Conservation (phyloP, 139 green algal genomes). For the Mychonastes homosphaera region DNA sequence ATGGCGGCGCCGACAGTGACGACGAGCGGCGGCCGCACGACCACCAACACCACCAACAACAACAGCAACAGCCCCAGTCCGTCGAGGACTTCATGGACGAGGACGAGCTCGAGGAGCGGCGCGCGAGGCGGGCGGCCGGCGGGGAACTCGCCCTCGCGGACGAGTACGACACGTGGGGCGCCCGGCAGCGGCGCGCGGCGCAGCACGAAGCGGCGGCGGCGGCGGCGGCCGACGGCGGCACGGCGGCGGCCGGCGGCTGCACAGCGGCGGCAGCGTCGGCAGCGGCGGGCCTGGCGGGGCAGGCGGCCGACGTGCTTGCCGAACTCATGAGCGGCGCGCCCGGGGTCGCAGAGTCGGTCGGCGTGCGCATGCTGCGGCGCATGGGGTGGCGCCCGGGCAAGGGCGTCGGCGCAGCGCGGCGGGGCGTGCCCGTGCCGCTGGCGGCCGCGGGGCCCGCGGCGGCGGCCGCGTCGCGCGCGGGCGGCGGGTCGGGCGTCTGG, state of each 20-base stretch:
- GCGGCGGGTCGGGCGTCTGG: slow-evolving; percentile 36
- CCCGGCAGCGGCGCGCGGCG: too few species aligned
- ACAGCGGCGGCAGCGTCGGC: too few species aligned
- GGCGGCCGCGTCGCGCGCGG: background rate
- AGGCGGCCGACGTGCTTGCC: background rate
- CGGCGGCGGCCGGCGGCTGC: too few species aligned
- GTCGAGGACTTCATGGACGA: slow-evolving; percentile 89
- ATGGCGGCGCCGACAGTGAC: background rate
- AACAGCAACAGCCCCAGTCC: slow-evolving; percentile 27
- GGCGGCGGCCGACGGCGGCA: too few species aligned
- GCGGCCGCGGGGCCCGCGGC: slow-evolving; percentile 6
- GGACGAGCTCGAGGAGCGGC: slow-evolving; percentile 75
- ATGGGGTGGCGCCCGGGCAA: slow-evolving; percentile 90
- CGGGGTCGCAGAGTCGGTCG: slow-evolving; percentile 52
- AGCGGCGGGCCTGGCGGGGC: too few species aligned
- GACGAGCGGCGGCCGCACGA: background rate
- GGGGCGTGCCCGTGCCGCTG: slow-evolving; percentile 1
- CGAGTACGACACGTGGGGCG: too few species aligned
- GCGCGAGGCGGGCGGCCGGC: too few species aligned
- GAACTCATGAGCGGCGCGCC: background rate
- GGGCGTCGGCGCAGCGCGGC: slow-evolving; percentile 39
- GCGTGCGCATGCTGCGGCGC: slow-evolving; percentile 72
- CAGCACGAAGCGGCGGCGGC: too few species aligned
- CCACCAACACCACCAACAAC: background rate
- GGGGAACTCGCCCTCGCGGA: too few species aligned